Evolutionary conservation across 805 yeast genomes (phyloP).

Genomic region (Kuraishia cidri): DNA sequence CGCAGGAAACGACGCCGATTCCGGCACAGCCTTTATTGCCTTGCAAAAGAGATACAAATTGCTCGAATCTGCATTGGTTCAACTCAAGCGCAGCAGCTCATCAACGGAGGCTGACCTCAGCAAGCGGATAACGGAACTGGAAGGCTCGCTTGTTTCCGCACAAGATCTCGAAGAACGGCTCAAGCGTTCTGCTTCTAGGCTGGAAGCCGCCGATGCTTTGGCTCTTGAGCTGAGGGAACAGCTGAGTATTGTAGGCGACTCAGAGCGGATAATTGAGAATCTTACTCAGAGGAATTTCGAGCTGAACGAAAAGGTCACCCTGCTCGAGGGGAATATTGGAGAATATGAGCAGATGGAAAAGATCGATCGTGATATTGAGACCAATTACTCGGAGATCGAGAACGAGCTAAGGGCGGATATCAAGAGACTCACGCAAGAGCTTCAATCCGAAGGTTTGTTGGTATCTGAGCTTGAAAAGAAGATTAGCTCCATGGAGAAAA

Average conservation of each 20-base stretch:
- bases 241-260: background rate
- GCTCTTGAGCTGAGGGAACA: background rate
- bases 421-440: background rate
- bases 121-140: background rate
- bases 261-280: slow-evolving; percentile 6
- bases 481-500: background rate
- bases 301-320: background rate
- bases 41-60: slow-evolving; percentile 21
- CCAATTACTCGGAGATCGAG: slow-evolving; percentile 31
- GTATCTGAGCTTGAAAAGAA: background rate
- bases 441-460: background rate
- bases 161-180: background rate
- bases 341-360: slow-evolving; percentile 22
- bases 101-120: background rate
- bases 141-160: background rate
- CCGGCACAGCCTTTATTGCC: slow-evolving; percentile 1
- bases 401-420: slow-evolving; percentile 31
- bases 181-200: background rate
- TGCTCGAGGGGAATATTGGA: slow-evolving; percentile 13
- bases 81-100: slow-evolving; percentile 11
- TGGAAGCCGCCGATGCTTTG: slow-evolving; percentile 2
- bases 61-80: slow-evolving; percentile 31
- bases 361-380: slow-evolving; percentile 41
- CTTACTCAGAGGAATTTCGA: slow-evolving; percentile 14
- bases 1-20: background rate